phyloP scores from a whole-genome alignment of 352 stramenopile species.

The Pythium rhizo-oryzae region DNA sequence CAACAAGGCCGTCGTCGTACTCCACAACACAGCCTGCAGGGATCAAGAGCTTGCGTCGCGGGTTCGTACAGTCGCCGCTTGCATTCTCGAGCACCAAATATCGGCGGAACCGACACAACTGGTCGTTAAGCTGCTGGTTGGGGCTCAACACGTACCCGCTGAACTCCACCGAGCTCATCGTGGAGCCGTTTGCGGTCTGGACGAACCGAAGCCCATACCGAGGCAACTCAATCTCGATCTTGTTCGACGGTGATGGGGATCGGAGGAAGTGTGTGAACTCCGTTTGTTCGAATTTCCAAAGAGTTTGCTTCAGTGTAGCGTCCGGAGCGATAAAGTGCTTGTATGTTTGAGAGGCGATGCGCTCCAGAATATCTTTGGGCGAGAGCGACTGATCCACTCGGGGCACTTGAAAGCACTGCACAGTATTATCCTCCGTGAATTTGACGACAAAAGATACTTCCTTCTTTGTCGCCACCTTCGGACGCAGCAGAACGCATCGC shows the following conservation, averaged over 20 bases:
- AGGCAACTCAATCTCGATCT: conserved; percentile 47
- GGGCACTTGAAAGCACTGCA: conserved; percentile 17
- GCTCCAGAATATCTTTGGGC: not conserved
- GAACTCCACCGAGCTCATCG: conserved; percentile 39
- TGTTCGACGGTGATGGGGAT: not conserved
- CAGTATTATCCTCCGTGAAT: conserved; percentile 22
- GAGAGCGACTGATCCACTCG: conserved; percentile 8
- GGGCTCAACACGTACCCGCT: conserved; percentile 40
- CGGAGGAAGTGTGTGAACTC: conserved; percentile 40
- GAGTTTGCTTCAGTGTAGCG: not conserved
- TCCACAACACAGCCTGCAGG: not conserved
- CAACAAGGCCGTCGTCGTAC: conserved; percentile 2
- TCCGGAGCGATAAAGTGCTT: conserved; percentile 19
- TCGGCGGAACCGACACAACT: conserved; percentile 39
- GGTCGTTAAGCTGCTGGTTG: conserved; percentile 44
- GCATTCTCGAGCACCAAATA: conserved; percentile 34
- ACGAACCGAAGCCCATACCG: conserved; percentile 49
- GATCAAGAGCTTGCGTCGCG: not conserved
- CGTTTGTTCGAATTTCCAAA: conserved; percentile 45
- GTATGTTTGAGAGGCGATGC: conserved; percentile 1
- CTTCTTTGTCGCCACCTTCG: conserved; percentile 16
- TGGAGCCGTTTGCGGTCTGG: not conserved
- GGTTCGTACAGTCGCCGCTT: not conserved
- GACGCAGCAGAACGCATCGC: conserved; percentile 44
- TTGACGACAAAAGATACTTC: conserved; percentile 31